Evolutionary conservation across 768 basidiomycete species (phyloP).

Genomic region (Hericium rajendrae): DNA sequence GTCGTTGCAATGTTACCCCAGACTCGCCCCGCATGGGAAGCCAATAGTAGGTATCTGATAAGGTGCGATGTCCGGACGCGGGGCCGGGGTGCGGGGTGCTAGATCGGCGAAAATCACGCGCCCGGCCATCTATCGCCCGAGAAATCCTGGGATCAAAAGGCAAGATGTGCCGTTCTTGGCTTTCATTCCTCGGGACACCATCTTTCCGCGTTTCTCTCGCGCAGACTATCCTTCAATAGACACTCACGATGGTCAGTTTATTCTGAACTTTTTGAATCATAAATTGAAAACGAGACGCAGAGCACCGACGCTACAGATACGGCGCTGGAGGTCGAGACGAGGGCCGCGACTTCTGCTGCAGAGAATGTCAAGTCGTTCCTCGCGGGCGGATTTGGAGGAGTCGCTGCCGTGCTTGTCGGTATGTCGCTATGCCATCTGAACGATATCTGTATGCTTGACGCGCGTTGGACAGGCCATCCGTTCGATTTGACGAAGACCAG

Average conservation of each 20-base stretch:
- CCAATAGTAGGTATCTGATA: neutral
- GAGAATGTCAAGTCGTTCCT: constrained; percentile 75
- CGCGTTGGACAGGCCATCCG: constrained; percentile 65
- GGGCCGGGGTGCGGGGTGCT: neutral
- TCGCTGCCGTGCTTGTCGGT: constrained; percentile 85
- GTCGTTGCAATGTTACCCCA: too few relatives aligned
- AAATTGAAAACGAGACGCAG: neutral
- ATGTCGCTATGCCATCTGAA: constrained; percentile 22
- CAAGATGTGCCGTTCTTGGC: neutral
- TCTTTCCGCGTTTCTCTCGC: neutral
- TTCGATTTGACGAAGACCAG: constrained; percentile 97
- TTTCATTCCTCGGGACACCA: neutral
- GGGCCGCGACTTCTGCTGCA: constrained; percentile 17
- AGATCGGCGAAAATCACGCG: neutral
- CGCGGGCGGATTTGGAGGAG: constrained; percentile 89
- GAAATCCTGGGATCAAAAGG: neutral
- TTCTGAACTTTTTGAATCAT: too few relatives aligned
- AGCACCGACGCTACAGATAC: constrained; percentile 1
- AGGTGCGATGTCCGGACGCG: neutral
- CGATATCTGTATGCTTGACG: neutral
- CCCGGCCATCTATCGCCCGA: neutral
- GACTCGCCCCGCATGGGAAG: too few relatives aligned
- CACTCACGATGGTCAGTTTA: neutral
- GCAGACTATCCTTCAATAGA: neutral
- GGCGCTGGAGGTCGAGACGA: neutral